phyloP scores from a whole-genome alignment of 176 grass and related monocot genomes.

The Hordeum marinum region DNA sequence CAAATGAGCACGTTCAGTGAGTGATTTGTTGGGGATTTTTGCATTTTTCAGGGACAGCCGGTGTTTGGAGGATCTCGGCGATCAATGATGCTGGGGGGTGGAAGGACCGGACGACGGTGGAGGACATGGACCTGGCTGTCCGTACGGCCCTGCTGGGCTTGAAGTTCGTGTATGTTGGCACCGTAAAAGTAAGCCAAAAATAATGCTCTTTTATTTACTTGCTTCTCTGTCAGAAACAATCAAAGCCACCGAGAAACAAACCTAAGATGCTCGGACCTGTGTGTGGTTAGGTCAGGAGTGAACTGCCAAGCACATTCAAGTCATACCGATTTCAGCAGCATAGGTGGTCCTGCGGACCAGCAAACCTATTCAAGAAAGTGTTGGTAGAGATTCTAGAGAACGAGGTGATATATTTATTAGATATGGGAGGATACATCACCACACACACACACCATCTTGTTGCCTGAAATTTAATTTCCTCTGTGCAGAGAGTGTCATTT shows the following conservation, averaged over 20 bases:
- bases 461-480: neutral
- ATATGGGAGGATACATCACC: too few species aligned
- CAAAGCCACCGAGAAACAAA: neutral
- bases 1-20: too few species aligned
- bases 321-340: constrained; percentile 87
- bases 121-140: constrained; percentile 96
- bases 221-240: neutral
- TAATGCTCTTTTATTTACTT: neutral
- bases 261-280: neutral
- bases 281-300: constrained; percentile 68
- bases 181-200: constrained; percentile 49
- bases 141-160: constrained; percentile 62
- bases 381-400: constrained; percentile 45
- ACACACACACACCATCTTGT: neutral
- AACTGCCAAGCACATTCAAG: constrained; percentile 93
- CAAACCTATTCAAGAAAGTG: constrained; percentile 93
- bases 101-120: constrained; percentile 94
- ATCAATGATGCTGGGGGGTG: constrained; percentile 78
- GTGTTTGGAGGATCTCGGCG: constrained; percentile 83
- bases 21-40: neutral
- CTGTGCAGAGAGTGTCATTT: constrained; percentile 53
- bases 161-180: constrained; percentile 79
- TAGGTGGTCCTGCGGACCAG: constrained; percentile 92
- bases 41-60: constrained; percentile 65
- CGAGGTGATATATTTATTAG: constrained; percentile 44